These are phyloP conservation scores for Pyrenophora seminiperda DNA, from an alignment of 2,329 filamentous ascomycete species.

Conservation along the genomic window DNA sequence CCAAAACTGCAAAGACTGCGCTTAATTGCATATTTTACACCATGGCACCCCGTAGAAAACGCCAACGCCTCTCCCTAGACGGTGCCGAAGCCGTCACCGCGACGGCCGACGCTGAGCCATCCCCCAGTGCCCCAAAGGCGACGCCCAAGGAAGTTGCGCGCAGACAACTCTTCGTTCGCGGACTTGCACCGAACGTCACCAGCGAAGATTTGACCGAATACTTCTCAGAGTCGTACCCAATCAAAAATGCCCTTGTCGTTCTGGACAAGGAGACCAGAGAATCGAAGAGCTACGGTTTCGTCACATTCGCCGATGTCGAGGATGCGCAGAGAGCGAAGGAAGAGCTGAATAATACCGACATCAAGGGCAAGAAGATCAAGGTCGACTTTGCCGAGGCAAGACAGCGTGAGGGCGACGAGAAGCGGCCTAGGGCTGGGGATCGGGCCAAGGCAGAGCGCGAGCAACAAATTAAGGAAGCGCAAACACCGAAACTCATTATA, in stretches of 20 bases:
- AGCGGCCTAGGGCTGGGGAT: constrained; percentile 51
- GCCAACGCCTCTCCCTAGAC: constrained; percentile 49
- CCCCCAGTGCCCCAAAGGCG: constrained; percentile 19
- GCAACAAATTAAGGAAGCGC: constrained; percentile 66
- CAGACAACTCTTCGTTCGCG: constrained; percentile 78
- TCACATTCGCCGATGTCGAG: constrained; percentile 92
- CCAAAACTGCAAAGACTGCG: constrained; percentile 1
- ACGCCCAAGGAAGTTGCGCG: constrained; percentile 50
- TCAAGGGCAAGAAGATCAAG: constrained; percentile 80
- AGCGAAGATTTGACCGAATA: constrained; percentile 82
- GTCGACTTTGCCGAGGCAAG: constrained; percentile 88
- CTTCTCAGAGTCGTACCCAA: constrained; percentile 91
- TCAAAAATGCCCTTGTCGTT: constrained; percentile 96
- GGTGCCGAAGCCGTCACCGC: constrained; percentile 42
- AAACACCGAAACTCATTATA: constrained; percentile 83
- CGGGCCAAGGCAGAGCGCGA: constrained; percentile 69
- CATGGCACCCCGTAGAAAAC: constrained; percentile 50
- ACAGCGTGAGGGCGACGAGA: constrained; percentile 63
- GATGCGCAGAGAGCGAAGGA: constrained; percentile 82
- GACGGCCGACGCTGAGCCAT: constrained; percentile 28
- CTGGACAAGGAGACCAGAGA: constrained; percentile 82
- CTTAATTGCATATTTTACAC: constrained; percentile 1
- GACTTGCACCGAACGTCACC: constrained; percentile 77
- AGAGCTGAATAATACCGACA: constrained; percentile 76
- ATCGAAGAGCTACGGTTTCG: constrained; percentile 93